Percentiles rank a stretch among this genome's conserved stretches.
Evolutionary conservation across 331 rosid genomes (phyloP).

Genomic region (Pyracantha coccinea): DNA sequence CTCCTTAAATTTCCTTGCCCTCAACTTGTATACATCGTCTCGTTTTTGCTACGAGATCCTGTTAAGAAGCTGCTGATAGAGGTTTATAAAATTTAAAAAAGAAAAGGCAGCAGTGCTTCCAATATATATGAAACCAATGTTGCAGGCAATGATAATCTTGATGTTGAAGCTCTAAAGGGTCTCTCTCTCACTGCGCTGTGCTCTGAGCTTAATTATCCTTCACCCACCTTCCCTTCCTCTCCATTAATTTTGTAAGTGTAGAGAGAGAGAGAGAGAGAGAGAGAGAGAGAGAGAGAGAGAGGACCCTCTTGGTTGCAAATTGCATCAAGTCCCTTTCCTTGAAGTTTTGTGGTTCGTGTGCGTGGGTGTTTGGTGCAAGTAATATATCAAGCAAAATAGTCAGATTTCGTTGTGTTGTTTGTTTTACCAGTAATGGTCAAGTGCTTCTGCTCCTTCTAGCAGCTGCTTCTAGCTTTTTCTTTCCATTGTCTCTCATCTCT

Average conservation of each 20-base stretch:
- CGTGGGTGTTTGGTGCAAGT: conserved; percentile 26
- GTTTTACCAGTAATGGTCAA: conserved; percentile 35
- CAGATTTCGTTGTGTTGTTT: conserved; percentile 23
- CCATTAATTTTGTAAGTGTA: conserved; percentile 34
- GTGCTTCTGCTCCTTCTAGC: background rate
- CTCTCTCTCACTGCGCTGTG: background rate
- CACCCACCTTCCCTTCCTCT: conserved; percentile 48
- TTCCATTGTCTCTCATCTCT: background rate
- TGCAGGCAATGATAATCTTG: conserved; percentile 50
- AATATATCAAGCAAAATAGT: conserved; percentile 9
- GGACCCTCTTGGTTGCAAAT: conserved; percentile 6
- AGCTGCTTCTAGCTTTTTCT: background rate
- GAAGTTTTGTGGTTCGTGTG: conserved; percentile 18
- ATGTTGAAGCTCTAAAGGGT: conserved; percentile 30
- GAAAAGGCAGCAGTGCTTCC: background rate
- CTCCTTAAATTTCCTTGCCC: conserved; percentile 16
- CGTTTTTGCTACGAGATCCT: too few relatives aligned
- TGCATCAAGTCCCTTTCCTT: conserved; percentile 31
- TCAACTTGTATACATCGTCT: conserved; percentile 11
- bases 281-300: background rate
- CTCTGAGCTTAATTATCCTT: conserved; percentile 42
- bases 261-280: conserved; percentile 12
- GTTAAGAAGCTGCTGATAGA: too few relatives aligned
- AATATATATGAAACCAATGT: conserved; percentile 48
- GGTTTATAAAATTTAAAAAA: too few relatives aligned